Conservation (phyloP, 2,329 filamentous ascomycete species). For the Alternaria sp. region DNA sequence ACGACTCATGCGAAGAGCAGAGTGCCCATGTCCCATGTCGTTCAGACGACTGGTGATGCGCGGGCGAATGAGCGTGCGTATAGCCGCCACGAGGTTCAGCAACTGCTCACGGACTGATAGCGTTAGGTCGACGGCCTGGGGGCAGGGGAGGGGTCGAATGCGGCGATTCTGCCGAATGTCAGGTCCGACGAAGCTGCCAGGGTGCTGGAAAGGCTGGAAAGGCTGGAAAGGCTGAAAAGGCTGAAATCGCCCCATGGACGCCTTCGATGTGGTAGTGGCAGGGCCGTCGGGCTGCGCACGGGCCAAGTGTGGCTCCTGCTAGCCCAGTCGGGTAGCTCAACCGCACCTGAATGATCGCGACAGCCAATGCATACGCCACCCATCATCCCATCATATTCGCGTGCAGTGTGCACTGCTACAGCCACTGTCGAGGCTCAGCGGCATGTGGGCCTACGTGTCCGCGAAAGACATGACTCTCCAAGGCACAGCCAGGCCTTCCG, state of each 20-base stretch:
- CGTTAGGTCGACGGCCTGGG: slow-evolving; percentile 21
- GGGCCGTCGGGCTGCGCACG: slow-evolving; percentile 25
- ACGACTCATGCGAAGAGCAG: slow-evolving; percentile 37
- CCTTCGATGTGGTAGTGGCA: slow-evolving; percentile 16
- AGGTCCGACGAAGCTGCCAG: slow-evolving; percentile 10
- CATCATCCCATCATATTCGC: slow-evolving; percentile 11
- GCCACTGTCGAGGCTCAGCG: slow-evolving; percentile 3
- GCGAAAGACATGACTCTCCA: slow-evolving; percentile 8
- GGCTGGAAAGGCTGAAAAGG: slow-evolving; percentile 23
- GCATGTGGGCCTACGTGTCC: slow-evolving; percentile 11
- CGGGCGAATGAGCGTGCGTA: slow-evolving; percentile 38
- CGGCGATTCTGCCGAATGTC: slow-evolving; percentile 29
- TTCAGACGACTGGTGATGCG: slow-evolving; percentile 31
- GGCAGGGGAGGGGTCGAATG: slow-evolving; percentile 20
- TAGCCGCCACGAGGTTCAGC: slow-evolving; percentile 30
- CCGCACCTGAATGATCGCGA: slow-evolving; percentile 16
- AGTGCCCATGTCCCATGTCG: slow-evolving; percentile 43
- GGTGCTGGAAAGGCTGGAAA: slow-evolving; percentile 17
- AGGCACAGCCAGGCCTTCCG: slow-evolving; percentile 7
- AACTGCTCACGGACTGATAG: slow-evolving; percentile 20
- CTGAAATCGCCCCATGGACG: slow-evolving; percentile 21
- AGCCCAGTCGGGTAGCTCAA: slow-evolving; percentile 22
- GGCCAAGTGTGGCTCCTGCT: slow-evolving; percentile 10
- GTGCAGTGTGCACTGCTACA: background rate
- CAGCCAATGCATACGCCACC: slow-evolving; percentile 7